Conservation (phyloP, 805 yeast genomes). For the Naumovozyma baii region DNA sequence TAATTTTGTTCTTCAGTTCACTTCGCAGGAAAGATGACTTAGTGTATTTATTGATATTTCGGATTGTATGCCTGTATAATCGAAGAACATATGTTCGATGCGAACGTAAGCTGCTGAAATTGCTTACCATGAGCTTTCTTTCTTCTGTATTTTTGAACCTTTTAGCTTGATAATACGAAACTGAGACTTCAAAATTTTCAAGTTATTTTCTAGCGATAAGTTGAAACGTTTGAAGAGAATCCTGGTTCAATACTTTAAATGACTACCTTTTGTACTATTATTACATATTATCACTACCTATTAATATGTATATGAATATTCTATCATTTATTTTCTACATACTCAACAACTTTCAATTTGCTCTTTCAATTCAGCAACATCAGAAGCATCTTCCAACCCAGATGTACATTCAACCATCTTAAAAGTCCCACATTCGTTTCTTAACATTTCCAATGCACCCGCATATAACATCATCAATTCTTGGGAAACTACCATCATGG, state of each 20-base stretch:
- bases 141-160: too few species aligned
- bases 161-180: too few species aligned
- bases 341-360: constrained; percentile 33
- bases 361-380: constrained; percentile 23
- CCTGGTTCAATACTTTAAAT: too few species aligned
- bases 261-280: too few species aligned
- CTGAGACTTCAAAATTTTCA: too few species aligned
- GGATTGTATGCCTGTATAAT: constrained; percentile 25
- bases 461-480: constrained; percentile 83
- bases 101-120: constrained; percentile 21
- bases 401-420: constrained; percentile 29
- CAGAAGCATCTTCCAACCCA: constrained; percentile 28
- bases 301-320: too few species aligned
- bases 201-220: too few species aligned
- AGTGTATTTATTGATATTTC: constrained; percentile 16
- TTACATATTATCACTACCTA: too few species aligned
- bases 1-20: constrained; percentile 8
- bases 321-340: not conserved
- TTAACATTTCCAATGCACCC: constrained; percentile 73
- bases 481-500: constrained; percentile 69
- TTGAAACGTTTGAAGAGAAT: too few species aligned
- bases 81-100: constrained; percentile 25
- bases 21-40: constrained; percentile 10
- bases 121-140: constrained; percentile 27
- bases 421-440: constrained; percentile 71